Base-by-base conservation (phyloP, 768 basidiomycete species). In the Leccinum boreale region DNA sequence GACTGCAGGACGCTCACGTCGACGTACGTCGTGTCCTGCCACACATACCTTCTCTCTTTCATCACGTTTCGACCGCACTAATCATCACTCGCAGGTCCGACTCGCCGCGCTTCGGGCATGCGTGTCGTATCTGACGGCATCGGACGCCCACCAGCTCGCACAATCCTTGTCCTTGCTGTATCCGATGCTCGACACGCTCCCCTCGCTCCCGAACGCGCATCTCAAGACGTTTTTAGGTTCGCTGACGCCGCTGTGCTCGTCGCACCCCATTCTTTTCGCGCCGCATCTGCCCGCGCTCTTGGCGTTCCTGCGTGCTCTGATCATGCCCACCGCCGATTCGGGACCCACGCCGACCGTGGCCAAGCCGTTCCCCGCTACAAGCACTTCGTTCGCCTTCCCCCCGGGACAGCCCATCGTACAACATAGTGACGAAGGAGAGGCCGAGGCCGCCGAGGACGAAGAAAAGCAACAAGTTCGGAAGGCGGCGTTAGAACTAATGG, bases 401-500 rank as follows among this genome's bases (percentile, higher is more conserved):
- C 75, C 79, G 1, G 60, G 64, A 4, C 61, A 67, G 28, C 66
- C 66, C 8, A 63, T 68, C 21, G 42, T 42, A 10, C 42, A 42
- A 17, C 35, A 67, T 5, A 67, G 23, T 14, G 68, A 66, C 28
- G 71, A 70, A 3, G 67, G 67, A 2, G 73, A 73, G 4, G 67
- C 74, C 3, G 78, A 80, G 44, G 61, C 59, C 0, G 77, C 79
- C 17, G 81, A 80, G 24, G 79, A 81, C 17, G 89, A 93, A 50
- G 86, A 89, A 57, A 80, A 83, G 54, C 81, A 85, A 42, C 85
- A 86, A 19, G 78, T 91, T 29, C 78, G 91, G 10, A 82, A 85
- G 53, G 83, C 85, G 1, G 89, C 90, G 9, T 74, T 94, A 10
- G 93, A 95, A 71, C 84, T 95, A 53, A 87, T 95, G 83, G 78